Percentiles rank a stretch among this genome's conserved stretches.
Evolutionary conservation across 164 flowering plant species (phyloP).

Genomic region (Platanus orientalis): DNA sequence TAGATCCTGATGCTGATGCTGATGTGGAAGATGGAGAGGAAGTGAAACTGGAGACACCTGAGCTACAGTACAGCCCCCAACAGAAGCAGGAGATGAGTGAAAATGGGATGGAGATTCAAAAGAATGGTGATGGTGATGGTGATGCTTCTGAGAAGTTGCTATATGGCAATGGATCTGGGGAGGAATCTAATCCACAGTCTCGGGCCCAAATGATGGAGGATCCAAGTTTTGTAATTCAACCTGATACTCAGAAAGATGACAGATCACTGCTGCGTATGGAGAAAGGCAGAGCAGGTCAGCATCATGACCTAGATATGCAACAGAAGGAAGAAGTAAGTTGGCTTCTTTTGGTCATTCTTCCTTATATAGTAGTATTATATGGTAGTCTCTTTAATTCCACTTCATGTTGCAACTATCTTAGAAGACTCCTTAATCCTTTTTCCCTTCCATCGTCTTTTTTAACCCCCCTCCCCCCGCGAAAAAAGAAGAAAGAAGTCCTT

Average conservation of each 20-base stretch:
- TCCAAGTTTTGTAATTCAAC: slow-evolving; percentile 12
- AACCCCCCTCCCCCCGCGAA: no score
- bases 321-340: slow-evolving; percentile 20
- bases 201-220: slow-evolving; percentile 23
- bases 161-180: slow-evolving; percentile 25
- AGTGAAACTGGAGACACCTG: slow-evolving; percentile 25
- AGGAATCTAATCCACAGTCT: slow-evolving; percentile 28
- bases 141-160: slow-evolving; percentile 28
- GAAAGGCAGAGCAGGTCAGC: slow-evolving; percentile 24
- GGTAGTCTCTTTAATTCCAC: background rate
- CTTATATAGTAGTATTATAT: background rate
- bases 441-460: no score
- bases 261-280: slow-evolving; percentile 24
- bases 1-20: slow-evolving; percentile 46
- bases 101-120: slow-evolving; percentile 29
- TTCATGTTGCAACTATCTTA: background rate
- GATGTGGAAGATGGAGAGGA: slow-evolving; percentile 48
- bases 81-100: slow-evolving; percentile 29
- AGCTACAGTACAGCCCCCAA: slow-evolving; percentile 21
- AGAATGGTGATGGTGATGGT: slow-evolving; percentile 27
- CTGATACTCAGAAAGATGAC: slow-evolving; percentile 22
- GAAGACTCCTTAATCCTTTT: background rate
- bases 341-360: background rate
- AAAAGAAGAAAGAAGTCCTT: no score
- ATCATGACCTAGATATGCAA: slow-evolving; percentile 34